Conservation (phyloP, 768 basidiomycete genomes). For the Leccinum longicurvipes region DNA sequence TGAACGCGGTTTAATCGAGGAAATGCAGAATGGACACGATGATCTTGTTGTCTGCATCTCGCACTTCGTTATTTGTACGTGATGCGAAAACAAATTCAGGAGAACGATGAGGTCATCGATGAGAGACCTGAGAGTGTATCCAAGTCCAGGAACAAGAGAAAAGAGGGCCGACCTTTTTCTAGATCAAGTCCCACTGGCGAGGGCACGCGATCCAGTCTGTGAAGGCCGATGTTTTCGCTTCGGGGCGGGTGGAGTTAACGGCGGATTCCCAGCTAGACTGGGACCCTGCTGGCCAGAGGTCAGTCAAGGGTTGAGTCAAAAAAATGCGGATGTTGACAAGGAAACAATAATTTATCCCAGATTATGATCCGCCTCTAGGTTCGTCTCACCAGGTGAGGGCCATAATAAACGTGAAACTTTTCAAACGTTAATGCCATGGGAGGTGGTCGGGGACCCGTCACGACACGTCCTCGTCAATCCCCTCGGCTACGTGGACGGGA, state of each 20-base stretch:
- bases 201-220: not conserved
- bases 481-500: not conserved
- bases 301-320: conserved; percentile 2
- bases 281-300: conserved; percentile 4
- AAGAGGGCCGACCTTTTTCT: not conserved
- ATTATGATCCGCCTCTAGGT: not conserved
- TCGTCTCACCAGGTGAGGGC: not conserved
- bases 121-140: conserved; percentile 1
- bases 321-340: conserved; percentile 11
- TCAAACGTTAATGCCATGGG: not conserved
- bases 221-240: not conserved
- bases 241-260: not conserved
- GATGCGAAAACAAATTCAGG: conserved; percentile 25
- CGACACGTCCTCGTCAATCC: not conserved
- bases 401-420: not conserved
- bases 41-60: not conserved
- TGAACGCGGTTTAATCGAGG: conserved; percentile 14
- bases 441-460: not conserved
- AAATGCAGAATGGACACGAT: conserved; percentile 13
- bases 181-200: not conserved
- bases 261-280: not conserved
- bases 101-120: conserved; percentile 22
- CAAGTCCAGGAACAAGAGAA: conserved; percentile 2
- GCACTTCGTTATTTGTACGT: conserved; percentile 26
- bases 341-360: conserved; percentile 15